Percentiles rank a stretch among this genome's conserved stretches.
These are phyloP conservation scores for Leucogyrophana mollusca DNA, from an alignment of 768 basidiomycete genomes.

Conservation along the genomic window DNA sequence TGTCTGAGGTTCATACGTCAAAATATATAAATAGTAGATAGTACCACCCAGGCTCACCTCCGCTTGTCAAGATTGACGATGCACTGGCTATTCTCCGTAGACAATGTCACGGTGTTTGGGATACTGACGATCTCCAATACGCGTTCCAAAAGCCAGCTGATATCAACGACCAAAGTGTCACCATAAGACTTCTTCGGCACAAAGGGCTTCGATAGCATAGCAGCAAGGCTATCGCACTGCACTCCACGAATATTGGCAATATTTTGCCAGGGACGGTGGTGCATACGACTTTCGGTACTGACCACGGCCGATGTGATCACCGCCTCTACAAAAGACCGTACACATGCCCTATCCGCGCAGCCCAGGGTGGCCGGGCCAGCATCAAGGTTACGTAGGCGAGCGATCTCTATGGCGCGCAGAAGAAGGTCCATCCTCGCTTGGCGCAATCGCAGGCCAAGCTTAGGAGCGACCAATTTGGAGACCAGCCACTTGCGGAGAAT, in stretches of 20 bases:
- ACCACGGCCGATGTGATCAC: constrained; percentile 73
- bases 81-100: constrained; percentile 49
- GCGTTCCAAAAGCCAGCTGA: constrained; percentile 82
- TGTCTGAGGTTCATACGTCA: constrained; percentile 44
- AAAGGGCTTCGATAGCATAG: constrained; percentile 53
- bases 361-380: constrained; percentile 30
- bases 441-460: constrained; percentile 59
- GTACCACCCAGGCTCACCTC: constrained; percentile 45
- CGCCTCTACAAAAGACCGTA: constrained; percentile 80
- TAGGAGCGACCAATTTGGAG: constrained; percentile 62
- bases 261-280: constrained; percentile 75
- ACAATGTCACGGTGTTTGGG: constrained; percentile 64
- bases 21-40: background rate
- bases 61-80: constrained; percentile 84
- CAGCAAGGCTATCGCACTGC: constrained; percentile 57
- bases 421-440: constrained; percentile 74
- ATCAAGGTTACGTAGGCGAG: constrained; percentile 59
- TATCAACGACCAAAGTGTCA: constrained; percentile 65
- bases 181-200: constrained; percentile 43
- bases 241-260: constrained; percentile 63
- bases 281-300: constrained; percentile 77
- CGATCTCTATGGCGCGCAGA: constrained; percentile 71
- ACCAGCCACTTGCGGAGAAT: constrained; percentile 81
- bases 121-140: constrained; percentile 76
- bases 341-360: constrained; percentile 56